Evolutionary conservation across 2,329 filamentous ascomycete genomes (phyloP), one percentile per base, ranked within the genome.

Genomic region (Penicillium brasilianum): DNA sequence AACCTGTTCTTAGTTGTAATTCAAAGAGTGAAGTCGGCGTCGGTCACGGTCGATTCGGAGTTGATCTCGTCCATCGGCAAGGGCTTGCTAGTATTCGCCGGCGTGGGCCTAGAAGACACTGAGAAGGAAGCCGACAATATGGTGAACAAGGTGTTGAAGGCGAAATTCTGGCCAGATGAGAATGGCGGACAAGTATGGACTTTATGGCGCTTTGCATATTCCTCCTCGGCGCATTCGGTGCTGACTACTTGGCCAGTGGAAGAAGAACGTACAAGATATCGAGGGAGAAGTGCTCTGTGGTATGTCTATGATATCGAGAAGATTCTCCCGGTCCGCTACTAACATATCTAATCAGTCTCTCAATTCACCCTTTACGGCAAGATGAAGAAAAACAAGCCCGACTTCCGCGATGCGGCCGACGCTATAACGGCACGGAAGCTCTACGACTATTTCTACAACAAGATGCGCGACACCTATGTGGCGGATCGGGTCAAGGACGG

Each of bases 371-470:
- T 99, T 10, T 85, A 96, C 53, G 96, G 93, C 50, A 90, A 89
- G 49, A 93, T 93, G n/a, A 96, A 93, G 74, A 98, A 98, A 78
- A 93, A 88, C 74, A 98, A 96, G 77, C 96, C 95, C 36, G 91
- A 96, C 75, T 99, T 99, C 71, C 94, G 97, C 75, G 91, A 90
- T 13, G 93, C 95, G 6, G 89, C 94, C 63, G 87, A 87, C 51
- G 89, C 89, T 3, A 87, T 91, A 11, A 87, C 93, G 59, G 95
- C 94, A 25, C 91, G 88, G 70, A 85, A 85, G 63, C 83, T 98
- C 7, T 99, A 98, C 74, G 87, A 93, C 58, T 84, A 89, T 73
- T 98, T 99, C 80, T 87, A 93, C 69, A 80, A 85, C 54, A 91
- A 90, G 69, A 87, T 98, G 44, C 85, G 88, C 69, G 83, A 88